Evolutionary conservation across 305 asterid genomes (phyloP), one percentile per base, ranked within the genome.

Genomic region (Solanum hybrid): DNA sequence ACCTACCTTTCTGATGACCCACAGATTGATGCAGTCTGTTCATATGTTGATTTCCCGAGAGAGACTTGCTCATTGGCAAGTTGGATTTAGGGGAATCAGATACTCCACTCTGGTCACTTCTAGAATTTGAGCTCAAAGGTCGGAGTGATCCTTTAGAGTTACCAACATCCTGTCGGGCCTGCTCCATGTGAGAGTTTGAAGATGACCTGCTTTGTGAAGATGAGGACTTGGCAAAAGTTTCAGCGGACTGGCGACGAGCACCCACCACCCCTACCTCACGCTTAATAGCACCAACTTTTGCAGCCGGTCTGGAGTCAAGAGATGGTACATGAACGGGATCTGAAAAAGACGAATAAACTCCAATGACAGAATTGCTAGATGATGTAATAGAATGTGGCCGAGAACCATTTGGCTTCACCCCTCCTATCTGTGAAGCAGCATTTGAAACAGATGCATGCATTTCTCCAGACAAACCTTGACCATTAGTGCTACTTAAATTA

Each of bases 251-350:
- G n/a, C 99, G 96, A 42, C 98, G 95, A 76, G 97, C 95, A 82
- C 99, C 99, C 88, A 96, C 99, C 86, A 95, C 97, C 60, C 99
- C 98, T 84, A 98, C 99, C 91, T 98, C 99, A 91, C 99, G 95
- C 91, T 92, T 95, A 90, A 98, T 96, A 88, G 97, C 97, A 91
- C 99, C 99, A 91, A 96, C 93, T 89, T 94, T 96, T 88, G 97
- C 94, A 84, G 98, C 95, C 51, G 97, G 75, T 92, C 97, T 94
- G 86, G 99, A 92, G 91, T 94, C 95, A 86, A 90, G 98, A 22
- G 97, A 95, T 26, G 99, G 99, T 24, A 98, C 99, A 40, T 98
- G 99, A 91, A 98, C 98, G 88, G 99, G 99, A 89, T 98, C 99
- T 71, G 94, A 94, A 51, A 98, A 95, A 82, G 99, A 88, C 27